Evolutionary conservation across 108 stramenopile species (phyloP), one percentile per base, ranked within the genome.

Genomic region (Skeletonema tropicum): DNA sequence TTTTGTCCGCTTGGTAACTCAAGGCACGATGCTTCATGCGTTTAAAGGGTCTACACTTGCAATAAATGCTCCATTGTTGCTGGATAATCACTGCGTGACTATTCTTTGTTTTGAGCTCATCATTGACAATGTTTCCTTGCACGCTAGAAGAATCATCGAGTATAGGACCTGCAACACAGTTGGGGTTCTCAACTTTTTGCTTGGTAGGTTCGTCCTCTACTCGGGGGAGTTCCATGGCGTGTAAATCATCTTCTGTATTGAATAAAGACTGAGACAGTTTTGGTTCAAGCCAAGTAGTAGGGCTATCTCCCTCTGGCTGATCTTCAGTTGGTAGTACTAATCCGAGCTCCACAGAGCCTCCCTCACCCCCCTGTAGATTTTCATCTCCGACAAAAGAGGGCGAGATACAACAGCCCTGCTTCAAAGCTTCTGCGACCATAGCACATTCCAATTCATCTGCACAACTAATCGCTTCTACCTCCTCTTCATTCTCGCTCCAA

Each of bases 401-500:
- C 33, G 60, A 61, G 12, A 33, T 6, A 15, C 60, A 55, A 62
- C 23, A 19, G 9, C 36, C 39, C 10, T 62, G 61, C 39, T 73
- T 73, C 46, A 73, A 42, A 52, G 72, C 72, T 52, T 64, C 72
- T 6, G 64, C 38, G 7, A 73, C 72, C 72, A 73, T 73, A 8
- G 31, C 72, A 33, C 48, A 63, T 12, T 73, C 72, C 62, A 73
- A 64, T 30, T 64, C 72, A 29, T 65, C 64, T 11, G 63, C 63
- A 25, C 41, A 57, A 65, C 72, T 73, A 46, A 41, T 33, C 1
- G 52, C 52, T 55, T 55, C 52, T 29, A 64, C 29, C 13, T 73
- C 72, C 14, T 64, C 62, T 31, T 73, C 72, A 36, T 62, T 73
- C 35, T 73, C 72, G 35, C 72, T 73, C 72, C 63, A 64, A 8